phyloP scores from a whole-genome alignment of 345 rosid genomes.

The Citrus trifoliata region DNA sequence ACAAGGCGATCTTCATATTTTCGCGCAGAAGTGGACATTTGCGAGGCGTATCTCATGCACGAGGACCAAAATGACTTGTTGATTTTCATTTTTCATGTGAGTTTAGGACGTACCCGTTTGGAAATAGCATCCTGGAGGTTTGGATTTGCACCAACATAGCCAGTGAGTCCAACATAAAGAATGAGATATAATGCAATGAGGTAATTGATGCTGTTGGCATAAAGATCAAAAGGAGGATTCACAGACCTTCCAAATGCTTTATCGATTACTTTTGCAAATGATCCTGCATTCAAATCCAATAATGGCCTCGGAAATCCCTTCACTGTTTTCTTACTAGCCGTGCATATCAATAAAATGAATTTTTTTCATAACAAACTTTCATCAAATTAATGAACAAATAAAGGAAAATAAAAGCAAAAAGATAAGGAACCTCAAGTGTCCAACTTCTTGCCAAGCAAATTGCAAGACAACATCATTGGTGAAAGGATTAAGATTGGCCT shows the following conservation, averaged over 20 bases:
- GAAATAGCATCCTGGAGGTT: conserved; percentile 44
- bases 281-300: conserved; percentile 50
- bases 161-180: conserved; percentile 81
- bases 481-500: conserved; percentile 54
- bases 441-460: conserved; percentile 89
- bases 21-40: too few relatives aligned
- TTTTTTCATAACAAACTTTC: too few relatives aligned
- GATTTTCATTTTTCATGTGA: too few relatives aligned
- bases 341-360: conserved; percentile 17
- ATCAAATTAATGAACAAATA: background rate
- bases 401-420: background rate
- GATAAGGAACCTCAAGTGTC: conserved; percentile 57
- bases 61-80: too few relatives aligned
- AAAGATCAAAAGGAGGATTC: conserved; percentile 76
- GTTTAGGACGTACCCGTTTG: conserved; percentile 36
- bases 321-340: conserved; percentile 61
- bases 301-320: conserved; percentile 80
- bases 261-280: conserved; percentile 55
- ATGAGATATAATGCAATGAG: conserved; percentile 74
- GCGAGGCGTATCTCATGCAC: too few relatives aligned
- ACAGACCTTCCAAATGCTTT: conserved; percentile 46
- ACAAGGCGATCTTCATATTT: too few relatives aligned
- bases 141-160: conserved; percentile 71
- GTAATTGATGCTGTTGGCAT: conserved; percentile 46
- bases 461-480: conserved; percentile 61